Conservation (phyloP, 345 rosid species). For the Mercurialis annua region DNA sequence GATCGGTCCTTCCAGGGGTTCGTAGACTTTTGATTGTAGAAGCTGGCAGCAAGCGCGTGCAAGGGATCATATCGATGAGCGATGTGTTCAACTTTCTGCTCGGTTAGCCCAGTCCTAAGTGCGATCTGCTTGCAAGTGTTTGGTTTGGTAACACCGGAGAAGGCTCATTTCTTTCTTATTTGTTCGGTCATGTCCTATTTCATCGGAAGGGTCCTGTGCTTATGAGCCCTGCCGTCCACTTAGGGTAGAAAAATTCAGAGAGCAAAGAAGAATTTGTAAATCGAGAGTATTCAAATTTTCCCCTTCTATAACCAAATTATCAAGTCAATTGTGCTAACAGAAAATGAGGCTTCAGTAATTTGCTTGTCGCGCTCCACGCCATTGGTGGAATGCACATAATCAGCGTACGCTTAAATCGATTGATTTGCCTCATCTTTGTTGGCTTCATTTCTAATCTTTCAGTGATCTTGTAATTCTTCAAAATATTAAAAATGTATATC, state of each 20-base stretch:
- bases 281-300: conserved; percentile 32
- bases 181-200: conserved; percentile 18
- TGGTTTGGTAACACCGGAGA: conserved; percentile 17
- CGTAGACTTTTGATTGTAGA: conserved; percentile 75
- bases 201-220: conserved; percentile 23
- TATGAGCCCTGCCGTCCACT: conserved; percentile 14
- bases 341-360: conserved; percentile 17
- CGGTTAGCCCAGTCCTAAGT: conserved; percentile 23
- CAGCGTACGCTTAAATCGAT: not conserved
- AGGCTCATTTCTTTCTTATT: conserved; percentile 14
- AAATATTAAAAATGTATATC: not conserved
- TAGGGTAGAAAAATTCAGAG: conserved; percentile 42
- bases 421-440: not conserved
- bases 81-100: conserved; percentile 70
- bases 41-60: conserved; percentile 84
- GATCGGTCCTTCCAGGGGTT: conserved; percentile 41
- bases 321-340: conserved; percentile 24
- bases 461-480: not conserved
- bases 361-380: conserved; percentile 1
- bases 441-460: not conserved
- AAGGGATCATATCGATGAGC: conserved; percentile 71
- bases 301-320: conserved; percentile 21
- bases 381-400: conserved; percentile 14
- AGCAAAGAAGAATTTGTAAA: conserved; percentile 43
- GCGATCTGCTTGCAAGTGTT: conserved; percentile 7